phyloP scores from a whole-genome alignment of 352 stramenopile species.

The Thraustochytrium striatum region DNA sequence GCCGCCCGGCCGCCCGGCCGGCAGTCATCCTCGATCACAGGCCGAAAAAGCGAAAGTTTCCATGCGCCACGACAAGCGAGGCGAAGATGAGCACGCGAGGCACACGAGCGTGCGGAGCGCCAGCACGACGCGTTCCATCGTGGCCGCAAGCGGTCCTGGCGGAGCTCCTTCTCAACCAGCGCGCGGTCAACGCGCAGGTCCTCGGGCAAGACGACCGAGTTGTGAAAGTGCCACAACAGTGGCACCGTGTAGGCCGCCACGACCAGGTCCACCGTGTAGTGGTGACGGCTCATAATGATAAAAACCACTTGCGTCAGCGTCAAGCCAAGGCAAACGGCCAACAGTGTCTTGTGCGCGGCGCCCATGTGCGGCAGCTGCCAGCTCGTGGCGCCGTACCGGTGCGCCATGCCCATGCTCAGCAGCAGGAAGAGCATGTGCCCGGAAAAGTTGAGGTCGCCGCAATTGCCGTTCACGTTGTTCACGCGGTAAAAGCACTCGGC shows the following conservation, averaged over 20 bases:
- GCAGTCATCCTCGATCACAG: not conserved
- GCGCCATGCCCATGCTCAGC: not conserved
- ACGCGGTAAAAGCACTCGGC: constrained; percentile 25
- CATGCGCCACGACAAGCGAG: no score
- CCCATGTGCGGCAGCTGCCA: not conserved
- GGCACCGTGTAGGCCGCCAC: constrained; percentile 32
- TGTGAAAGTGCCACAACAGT: constrained; percentile 29
- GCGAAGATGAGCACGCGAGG: no score
- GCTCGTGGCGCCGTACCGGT: not conserved
- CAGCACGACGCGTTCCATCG: no score
- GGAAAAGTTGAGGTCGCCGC: constrained; percentile 42
- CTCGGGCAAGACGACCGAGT: not conserved
- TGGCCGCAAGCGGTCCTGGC: no score
- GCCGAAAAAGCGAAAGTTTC: not conserved
- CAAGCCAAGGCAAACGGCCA: not conserved
- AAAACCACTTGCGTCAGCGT: not conserved
- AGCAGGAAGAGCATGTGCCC: constrained; percentile 34
- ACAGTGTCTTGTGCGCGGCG: no score
- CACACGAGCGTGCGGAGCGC: no score
- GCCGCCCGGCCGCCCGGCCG: no score
- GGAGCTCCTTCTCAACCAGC: no score
- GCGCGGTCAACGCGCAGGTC: no score
- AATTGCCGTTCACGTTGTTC: not conserved
- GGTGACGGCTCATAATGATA: constrained; percentile 8
- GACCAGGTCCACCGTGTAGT: constrained; percentile 38